phyloP scores from a whole-genome alignment of 2,329 filamentous ascomycete species.

The Aspergillus sp. region DNA sequence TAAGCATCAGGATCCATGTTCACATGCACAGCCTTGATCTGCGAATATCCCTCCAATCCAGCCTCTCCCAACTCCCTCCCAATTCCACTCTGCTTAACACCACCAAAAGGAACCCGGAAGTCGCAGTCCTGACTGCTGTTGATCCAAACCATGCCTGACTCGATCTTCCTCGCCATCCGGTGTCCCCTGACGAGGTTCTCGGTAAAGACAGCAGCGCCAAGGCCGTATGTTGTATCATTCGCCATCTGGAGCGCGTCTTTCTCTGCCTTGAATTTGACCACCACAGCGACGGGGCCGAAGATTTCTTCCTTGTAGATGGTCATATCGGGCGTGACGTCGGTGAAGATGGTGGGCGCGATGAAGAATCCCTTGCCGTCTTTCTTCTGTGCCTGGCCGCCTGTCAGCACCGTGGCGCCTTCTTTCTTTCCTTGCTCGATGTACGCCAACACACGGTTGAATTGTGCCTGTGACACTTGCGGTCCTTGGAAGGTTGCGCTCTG shows the following conservation, averaged over 20 bases:
- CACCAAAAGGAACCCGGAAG: constrained; percentile 37
- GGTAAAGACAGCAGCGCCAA: constrained; percentile 41
- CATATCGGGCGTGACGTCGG: constrained; percentile 30
- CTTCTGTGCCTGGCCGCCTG: constrained; percentile 31
- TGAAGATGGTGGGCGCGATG: constrained; percentile 36
- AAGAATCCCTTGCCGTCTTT: constrained; percentile 35
- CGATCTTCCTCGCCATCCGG: constrained; percentile 38
- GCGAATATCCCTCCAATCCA: constrained; percentile 35
- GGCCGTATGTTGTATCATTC: constrained; percentile 39
- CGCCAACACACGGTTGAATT: constrained; percentile 40
- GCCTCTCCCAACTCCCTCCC: constrained; percentile 45
- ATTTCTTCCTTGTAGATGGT: constrained; percentile 38
- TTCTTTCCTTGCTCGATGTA: constrained; percentile 41
- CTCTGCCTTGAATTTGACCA: constrained; percentile 35
- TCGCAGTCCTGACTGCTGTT: constrained; percentile 42
- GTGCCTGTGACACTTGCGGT: constrained; percentile 41
- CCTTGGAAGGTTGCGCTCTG: constrained; percentile 39
- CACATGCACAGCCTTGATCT: constrained; percentile 38
- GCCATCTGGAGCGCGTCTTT: constrained; percentile 34
- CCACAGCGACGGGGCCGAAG: constrained; percentile 41
- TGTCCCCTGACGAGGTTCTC: constrained; percentile 37
- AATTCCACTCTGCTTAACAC: constrained; percentile 46
- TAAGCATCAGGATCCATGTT: constrained; percentile 23
- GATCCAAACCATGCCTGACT: constrained; percentile 45
- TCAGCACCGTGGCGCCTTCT: constrained; percentile 34